Evolutionary conservation across 805 yeast genomes (phyloP).

Genomic region (Ogataea ganodermae): DNA sequence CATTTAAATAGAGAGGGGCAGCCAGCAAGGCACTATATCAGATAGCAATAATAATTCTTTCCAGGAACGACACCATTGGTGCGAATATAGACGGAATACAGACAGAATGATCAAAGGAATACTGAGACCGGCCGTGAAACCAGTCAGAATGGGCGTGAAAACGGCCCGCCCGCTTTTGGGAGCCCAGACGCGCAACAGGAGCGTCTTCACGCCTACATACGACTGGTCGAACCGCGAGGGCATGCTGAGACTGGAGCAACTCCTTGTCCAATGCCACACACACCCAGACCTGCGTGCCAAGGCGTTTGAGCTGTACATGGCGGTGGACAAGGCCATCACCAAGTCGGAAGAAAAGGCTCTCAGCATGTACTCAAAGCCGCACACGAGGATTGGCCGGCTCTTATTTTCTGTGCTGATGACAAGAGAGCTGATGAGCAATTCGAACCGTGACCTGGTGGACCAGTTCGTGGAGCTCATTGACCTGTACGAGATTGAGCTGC

Average conservation of each 20-base stretch:
- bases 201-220: constrained; percentile 10
- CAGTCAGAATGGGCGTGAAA: not conserved
- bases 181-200: not conserved
- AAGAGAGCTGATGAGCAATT: constrained; percentile 14
- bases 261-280: constrained; percentile 18
- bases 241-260: constrained; percentile 18
- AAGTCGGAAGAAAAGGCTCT: constrained; percentile 16
- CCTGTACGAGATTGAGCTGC: constrained; percentile 14
- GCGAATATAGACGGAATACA: not conserved
- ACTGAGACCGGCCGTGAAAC: constrained; percentile 4
- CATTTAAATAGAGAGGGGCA: constrained; percentile 4
- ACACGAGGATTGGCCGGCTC: constrained; percentile 10
- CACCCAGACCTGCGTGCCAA: constrained; percentile 18
- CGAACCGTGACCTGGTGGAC: constrained; percentile 17
- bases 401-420: constrained; percentile 14
- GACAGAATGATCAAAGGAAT: constrained; percentile 1
- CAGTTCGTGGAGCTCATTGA: constrained; percentile 16
- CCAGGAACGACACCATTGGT: not conserved
- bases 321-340: constrained; percentile 17
- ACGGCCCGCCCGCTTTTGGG: too few species aligned
- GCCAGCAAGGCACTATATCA: too few species aligned
- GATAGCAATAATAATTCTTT: too few species aligned
- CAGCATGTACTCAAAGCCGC: constrained; percentile 10
- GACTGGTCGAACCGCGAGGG: constrained; percentile 16
- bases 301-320: constrained; percentile 18